These are phyloP conservation scores for Pouteria campechiana DNA, from an alignment of 179 eudicot genomes.

Conservation along the genomic window DNA sequence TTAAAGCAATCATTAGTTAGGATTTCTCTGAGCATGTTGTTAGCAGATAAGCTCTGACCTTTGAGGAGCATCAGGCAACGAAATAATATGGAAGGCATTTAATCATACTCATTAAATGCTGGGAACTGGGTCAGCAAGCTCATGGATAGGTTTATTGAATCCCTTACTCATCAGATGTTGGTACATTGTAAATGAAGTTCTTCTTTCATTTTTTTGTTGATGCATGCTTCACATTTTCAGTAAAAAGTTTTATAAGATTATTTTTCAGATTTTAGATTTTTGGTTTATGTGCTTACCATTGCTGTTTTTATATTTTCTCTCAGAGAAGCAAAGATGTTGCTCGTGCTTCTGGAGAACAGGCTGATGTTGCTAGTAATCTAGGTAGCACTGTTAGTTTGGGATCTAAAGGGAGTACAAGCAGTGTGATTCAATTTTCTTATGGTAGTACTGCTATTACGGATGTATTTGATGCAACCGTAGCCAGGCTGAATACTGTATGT, in stretches of 20 bases:
- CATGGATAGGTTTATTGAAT: too few species aligned
- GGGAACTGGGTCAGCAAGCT: too few species aligned
- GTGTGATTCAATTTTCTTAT: constrained; percentile 9
- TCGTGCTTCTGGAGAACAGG: constrained; percentile 47
- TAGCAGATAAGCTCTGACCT: too few species aligned
- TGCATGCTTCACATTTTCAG: too few species aligned
- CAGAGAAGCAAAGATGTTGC: constrained; percentile 73
- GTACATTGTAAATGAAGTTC: not conserved
- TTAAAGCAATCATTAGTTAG: too few species aligned
- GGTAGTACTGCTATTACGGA: constrained; percentile 23
- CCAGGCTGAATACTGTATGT: constrained; percentile 61
- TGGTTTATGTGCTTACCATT: too few species aligned
- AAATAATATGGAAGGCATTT: too few species aligned
- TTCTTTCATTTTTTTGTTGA: not conserved
- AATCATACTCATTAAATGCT: too few species aligned
- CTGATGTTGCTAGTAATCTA: constrained; percentile 31
- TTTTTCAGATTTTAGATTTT: not conserved
- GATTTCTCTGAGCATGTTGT: too few species aligned
- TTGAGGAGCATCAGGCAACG: too few species aligned
- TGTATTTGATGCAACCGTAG: constrained; percentile 59
- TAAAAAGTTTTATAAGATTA: not conserved
- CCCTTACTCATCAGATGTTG: too few species aligned
- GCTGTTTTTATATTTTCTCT: constrained; percentile 7
- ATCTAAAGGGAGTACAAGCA: constrained; percentile 32
- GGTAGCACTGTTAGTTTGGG: constrained; percentile 26